Evolutionary conservation across 139 green algal species (phyloP), one percentile per base, ranked within the genome.

Genomic region (Diplosphaera chodatii): DNA sequence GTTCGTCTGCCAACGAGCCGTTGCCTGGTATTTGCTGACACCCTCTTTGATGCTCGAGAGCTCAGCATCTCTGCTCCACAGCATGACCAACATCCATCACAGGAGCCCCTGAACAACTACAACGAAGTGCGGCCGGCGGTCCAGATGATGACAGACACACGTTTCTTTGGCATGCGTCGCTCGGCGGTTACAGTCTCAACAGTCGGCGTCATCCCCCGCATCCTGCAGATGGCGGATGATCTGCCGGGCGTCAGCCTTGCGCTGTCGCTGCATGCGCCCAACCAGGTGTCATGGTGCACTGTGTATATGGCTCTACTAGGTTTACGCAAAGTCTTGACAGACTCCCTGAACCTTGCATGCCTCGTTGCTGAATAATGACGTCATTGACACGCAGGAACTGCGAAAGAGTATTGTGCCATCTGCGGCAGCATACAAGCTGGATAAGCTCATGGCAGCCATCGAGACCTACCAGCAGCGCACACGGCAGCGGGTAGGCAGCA

Each of bases 21-120:
- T n/a, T n/a, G n/a, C n/a, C n/a, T n/a, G n/a, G n/a, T n/a, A n/a
- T n/a, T n/a, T n/a, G n/a, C n/a, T n/a, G n/a, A n/a, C n/a, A n/a
- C n/a, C n/a, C n/a, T n/a, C n/a, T n/a, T n/a, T n/a, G n/a, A n/a
- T n/a, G n/a, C n/a, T n/a, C n/a, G n/a, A n/a, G n/a, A n/a, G n/a
- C n/a, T n/a, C n/a, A n/a, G n/a, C n/a, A n/a, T n/a, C n/a, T n/a
- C n/a, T n/a, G n/a, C n/a, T n/a, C n/a, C n/a, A n/a, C n/a, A n/a
- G n/a, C n/a, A n/a, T n/a, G n/a, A n/a, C n/a, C n/a, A n/a, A 48
- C 37, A 48, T 25, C 3, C 16, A 25, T 18, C 48, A 59, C 48
- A 59, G 0, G 94, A 99, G 84, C 95, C 95, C 1, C 78, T 99
- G 55, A 94, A 96, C 84, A 99, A 99, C 82, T 98, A 98, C 75